phyloP scores from a whole-genome alignment of 163 green algal species.

The Scenedesmus sp. region DNA sequence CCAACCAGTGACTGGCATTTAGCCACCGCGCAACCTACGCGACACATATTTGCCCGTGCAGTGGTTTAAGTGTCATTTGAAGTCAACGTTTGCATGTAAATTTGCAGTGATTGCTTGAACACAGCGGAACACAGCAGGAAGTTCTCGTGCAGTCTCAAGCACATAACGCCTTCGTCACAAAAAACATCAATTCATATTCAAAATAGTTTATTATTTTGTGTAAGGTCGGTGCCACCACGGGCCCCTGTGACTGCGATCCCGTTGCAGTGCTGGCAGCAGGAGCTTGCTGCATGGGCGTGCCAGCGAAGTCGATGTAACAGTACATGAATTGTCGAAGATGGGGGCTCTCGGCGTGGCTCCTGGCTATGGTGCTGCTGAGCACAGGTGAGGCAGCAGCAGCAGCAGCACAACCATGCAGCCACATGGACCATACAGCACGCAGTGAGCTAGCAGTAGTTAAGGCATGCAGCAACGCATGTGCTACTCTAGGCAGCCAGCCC shows the following conservation, averaged over 20 bases:
- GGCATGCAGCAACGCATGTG: not conserved
- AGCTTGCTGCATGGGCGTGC: not conserved
- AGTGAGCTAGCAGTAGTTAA: not conserved
- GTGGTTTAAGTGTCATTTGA: no score
- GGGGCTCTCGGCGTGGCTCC: not conserved
- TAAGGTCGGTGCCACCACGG: not conserved
- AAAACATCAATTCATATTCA: not conserved
- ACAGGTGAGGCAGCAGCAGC: conserved; percentile 15
- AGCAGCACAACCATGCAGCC: not conserved
- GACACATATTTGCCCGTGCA: no score
- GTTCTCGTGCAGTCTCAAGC: not conserved
- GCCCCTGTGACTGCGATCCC: not conserved
- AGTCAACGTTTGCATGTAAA: no score
- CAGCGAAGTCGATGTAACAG: not conserved
- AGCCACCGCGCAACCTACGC: no score
- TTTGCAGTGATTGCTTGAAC: not conserved
- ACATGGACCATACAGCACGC: not conserved
- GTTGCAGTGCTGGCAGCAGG: not conserved
- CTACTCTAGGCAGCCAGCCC: not conserved
- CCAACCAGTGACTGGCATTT: no score
- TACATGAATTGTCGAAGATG: not conserved
- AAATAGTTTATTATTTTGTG: not conserved
- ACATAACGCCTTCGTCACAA: no score
- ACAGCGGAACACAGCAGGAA: not conserved
- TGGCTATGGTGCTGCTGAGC: not conserved